phyloP scores from a whole-genome alignment of 2,329 filamentous ascomycete genomes.

The Phialemoniopsis sp. region DNA sequence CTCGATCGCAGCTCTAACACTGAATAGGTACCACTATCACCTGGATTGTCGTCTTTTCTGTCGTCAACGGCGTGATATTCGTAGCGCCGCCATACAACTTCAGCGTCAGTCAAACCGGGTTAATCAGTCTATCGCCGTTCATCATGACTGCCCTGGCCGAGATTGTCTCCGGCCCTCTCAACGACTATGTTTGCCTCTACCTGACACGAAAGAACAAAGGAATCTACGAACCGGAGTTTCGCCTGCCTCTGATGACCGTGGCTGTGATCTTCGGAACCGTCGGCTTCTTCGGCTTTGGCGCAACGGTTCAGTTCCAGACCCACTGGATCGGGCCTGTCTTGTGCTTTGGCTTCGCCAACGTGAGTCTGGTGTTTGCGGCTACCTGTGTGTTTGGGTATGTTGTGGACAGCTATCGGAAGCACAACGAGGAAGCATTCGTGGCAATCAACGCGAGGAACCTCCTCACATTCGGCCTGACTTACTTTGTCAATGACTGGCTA shows the following conservation, averaged over 20 bases:
- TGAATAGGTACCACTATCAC: slow-evolving; percentile 15
- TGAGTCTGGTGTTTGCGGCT: slow-evolving; percentile 39
- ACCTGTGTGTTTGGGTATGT: slow-evolving; percentile 47
- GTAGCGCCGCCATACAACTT: slow-evolving; percentile 47
- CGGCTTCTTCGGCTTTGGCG: slow-evolving; percentile 44
- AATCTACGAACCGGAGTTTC: slow-evolving; percentile 51
- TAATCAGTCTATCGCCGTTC: slow-evolving; percentile 46
- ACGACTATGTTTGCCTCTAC: slow-evolving; percentile 37
- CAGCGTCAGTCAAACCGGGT: slow-evolving; percentile 39
- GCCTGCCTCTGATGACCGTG: slow-evolving; percentile 35
- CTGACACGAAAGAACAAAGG: slow-evolving; percentile 43
- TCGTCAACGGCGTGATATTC: slow-evolving; percentile 46
- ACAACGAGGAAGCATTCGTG: slow-evolving; percentile 42
- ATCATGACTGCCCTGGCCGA: slow-evolving; percentile 41
- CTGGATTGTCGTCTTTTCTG: slow-evolving; percentile 34
- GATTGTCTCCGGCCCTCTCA: slow-evolving; percentile 37
- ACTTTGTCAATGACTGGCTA: slow-evolving; percentile 35
- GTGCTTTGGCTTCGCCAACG: slow-evolving; percentile 43
- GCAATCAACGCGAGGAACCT: slow-evolving; percentile 45
- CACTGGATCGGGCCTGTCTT: slow-evolving; percentile 43
- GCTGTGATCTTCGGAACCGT: slow-evolving; percentile 33
- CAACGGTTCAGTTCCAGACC: slow-evolving; percentile 35
- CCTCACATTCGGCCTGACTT: slow-evolving; percentile 40
- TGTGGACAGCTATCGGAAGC: slow-evolving; percentile 39
- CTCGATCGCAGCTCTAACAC: slow-evolving; percentile 23